These are phyloP conservation scores for Salix suchowensis DNA, from an alignment of 345 rosid genomes.

Conservation along the genomic window DNA sequence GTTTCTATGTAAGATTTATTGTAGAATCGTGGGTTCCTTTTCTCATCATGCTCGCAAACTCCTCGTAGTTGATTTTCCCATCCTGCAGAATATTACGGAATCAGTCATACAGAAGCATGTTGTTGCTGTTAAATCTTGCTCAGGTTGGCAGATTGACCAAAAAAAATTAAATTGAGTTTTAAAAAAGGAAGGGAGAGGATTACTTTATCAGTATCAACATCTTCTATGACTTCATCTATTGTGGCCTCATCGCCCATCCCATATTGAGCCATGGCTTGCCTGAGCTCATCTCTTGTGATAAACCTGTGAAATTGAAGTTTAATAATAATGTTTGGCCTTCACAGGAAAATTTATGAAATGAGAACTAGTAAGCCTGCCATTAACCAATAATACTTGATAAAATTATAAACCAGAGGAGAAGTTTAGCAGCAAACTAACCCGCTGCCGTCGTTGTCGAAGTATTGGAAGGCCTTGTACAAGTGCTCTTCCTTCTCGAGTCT, in stretches of 20 bases:
- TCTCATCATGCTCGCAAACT: constrained; percentile 39
- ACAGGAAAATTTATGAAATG: background rate
- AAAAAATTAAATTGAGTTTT: no score
- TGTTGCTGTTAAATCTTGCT: no score
- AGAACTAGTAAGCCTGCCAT: background rate
- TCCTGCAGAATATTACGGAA: constrained; percentile 15
- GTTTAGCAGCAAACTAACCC: constrained; percentile 12
- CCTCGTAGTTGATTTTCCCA: constrained; percentile 40
- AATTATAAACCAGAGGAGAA: background rate
- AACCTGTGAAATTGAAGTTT: constrained; percentile 6
- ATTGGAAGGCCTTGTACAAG: constrained; percentile 24
- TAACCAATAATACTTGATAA: background rate
- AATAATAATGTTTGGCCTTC: no score
- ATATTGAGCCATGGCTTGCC: constrained; percentile 25
- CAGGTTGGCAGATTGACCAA: no score
- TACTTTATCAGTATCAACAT: constrained; percentile 30
- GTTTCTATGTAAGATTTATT: background rate
- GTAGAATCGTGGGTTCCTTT: constrained; percentile 14
- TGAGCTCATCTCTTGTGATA: constrained; percentile 30
- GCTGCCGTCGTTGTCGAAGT: constrained; percentile 24
- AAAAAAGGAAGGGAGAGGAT: background rate
- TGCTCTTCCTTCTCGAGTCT: constrained; percentile 29
- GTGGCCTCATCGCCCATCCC: constrained; percentile 31
- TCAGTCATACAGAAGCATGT: background rate
- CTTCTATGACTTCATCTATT: constrained; percentile 23